Conservation (phyloP, 2,329 filamentous ascomycete species). For the Fusarium haematococcum region DNA sequence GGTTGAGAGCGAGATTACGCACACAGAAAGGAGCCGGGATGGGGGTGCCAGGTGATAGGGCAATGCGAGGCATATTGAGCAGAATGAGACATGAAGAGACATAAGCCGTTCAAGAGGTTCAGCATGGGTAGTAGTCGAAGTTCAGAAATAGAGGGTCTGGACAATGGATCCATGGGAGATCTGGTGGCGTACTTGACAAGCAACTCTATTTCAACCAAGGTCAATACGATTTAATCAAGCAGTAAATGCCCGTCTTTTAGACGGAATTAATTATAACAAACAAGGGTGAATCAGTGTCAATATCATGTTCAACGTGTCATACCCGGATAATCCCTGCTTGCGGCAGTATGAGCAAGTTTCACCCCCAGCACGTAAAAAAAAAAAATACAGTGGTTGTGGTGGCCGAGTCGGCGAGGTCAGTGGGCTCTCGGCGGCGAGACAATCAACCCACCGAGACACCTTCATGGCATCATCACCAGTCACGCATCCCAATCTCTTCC, state of each 20-base stretch:
- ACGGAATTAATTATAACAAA: neutral
- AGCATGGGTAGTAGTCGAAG: neutral
- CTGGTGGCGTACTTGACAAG: neutral
- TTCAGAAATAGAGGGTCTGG: neutral
- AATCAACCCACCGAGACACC: neutral
- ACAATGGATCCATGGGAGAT: neutral
- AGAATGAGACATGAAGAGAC: neutral
- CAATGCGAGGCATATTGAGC: neutral
- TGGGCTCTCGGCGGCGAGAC: neutral
- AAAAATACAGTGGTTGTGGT: neutral
- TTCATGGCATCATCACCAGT: constrained; percentile 3
- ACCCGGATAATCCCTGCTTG: constrained; percentile 18
- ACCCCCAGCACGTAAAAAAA: neutral
- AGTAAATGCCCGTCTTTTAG: neutral
- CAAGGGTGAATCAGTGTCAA: neutral
- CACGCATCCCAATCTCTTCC: neutral
- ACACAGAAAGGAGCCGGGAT: neutral
- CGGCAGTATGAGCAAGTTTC: constrained; percentile 52
- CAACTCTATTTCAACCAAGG: neutral
- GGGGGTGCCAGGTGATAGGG: neutral
- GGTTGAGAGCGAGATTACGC: neutral
- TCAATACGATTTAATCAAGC: neutral
- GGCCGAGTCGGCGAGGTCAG: neutral
- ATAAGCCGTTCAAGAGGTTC: neutral
- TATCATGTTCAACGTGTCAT: neutral